Base-by-base conservation (phyloP, 2,329 filamentous ascomycete species). In the Sarocladium brachiariae region DNA sequence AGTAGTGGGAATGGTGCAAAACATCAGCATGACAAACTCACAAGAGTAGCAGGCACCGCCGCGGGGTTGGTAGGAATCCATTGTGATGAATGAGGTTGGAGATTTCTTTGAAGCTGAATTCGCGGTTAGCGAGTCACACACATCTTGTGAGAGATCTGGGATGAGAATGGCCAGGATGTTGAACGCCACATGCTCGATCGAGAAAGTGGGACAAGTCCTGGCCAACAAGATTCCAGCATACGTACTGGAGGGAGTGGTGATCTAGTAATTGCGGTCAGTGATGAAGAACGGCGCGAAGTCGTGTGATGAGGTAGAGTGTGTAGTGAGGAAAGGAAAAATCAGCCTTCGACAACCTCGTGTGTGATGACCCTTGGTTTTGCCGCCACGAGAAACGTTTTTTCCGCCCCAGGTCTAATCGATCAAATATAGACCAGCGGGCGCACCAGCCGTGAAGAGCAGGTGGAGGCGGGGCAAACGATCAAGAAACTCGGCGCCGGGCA, bases 41-140 rank as follows among this genome's bases (percentile, higher is more conserved):
- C 72, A 75, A 58, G 70, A 73, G 64, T 77, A 78, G 69, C 75
- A 78, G 56, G 72, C 69, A 49, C 46, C 46, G 60, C 74, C 73
- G 56, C 67, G 70, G 52, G 55, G 48, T 11, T 39, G 30, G 14
- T 11, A 37, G 46, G 8, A 49, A 49, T 49, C 46, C 46, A 49
- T 49, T 37, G 6, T 49, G 46, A 5, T 33, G 21, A 37, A 10
- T 3, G 46, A 37, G n/a, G 46, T 35, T 23, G 33, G 19, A 25
- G 10, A 19, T 7, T 24, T 49, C 9, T 25, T 10, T 4, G 27
- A 19, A 47, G 27, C 43, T 47, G 43, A 19, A 21, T 14, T 21
- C 10, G 35, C 21, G 24, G 27, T 47, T 25, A 47, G 25, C n/a
- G 9, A 16, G 21, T 18, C 19, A 3, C 14, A 18, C 3, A 19